Conservation (phyloP, 345 rosid species). For the Eucalyptus albens region DNA sequence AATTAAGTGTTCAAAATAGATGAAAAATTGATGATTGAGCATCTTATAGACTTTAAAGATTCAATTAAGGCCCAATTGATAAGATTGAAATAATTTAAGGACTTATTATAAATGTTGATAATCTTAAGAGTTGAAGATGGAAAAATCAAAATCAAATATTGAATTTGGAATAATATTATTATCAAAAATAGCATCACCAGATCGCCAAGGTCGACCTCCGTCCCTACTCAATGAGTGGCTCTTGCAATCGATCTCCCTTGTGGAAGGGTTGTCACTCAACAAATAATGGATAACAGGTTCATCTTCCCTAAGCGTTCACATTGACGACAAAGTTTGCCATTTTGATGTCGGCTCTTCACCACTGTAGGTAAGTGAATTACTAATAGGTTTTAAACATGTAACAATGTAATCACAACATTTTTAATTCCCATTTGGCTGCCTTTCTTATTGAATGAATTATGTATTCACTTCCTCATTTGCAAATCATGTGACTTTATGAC, state of each 20-base stretch:
- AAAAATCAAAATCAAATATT: no score
- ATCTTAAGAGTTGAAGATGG: background rate
- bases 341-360: background rate
- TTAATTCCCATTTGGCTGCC: background rate
- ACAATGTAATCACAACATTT: background rate
- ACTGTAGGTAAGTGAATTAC: background rate
- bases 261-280: background rate
- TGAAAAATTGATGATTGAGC: background rate
- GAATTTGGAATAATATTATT: background rate
- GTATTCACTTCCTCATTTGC: background rate
- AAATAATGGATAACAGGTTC: rapidly evolving
- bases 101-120: background rate
- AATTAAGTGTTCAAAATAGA: background rate
- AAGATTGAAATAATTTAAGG: background rate
- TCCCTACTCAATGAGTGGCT: rapidly evolving
- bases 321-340: rapidly evolving
- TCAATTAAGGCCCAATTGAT: background rate
- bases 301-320: background rate
- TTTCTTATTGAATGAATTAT: background rate
- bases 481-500: background rate
- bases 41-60: background rate
- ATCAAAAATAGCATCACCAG: rapidly evolving
- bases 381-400: background rate
- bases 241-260: background rate
- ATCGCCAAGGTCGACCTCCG: rapidly evolving